Evolutionary conservation across 495 filamentous ascomycete species (phyloP).

Genomic region (Aspergillus sclerotiicarbonarius): DNA sequence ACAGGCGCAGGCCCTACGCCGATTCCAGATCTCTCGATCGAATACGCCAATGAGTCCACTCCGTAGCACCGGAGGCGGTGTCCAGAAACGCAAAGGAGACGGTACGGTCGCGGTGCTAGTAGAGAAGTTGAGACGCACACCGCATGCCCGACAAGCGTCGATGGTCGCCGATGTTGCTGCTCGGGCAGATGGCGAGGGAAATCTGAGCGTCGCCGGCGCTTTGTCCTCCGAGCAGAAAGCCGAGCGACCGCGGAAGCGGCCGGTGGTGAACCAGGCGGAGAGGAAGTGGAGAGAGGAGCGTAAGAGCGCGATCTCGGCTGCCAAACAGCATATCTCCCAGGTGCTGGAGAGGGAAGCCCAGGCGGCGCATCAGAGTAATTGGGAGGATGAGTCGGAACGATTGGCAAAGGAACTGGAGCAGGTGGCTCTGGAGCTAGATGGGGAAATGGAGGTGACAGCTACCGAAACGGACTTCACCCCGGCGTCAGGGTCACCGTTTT

Average conservation of each 20-base stretch:
- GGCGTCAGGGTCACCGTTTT: not conserved
- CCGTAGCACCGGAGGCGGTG: constrained; percentile 27
- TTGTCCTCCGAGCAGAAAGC: constrained; percentile 3
- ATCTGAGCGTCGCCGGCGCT: not conserved
- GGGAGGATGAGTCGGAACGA: constrained; percentile 45
- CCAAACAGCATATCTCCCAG: constrained; percentile 39
- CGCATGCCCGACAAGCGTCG: constrained; percentile 42
- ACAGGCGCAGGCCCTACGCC: constrained; percentile 30
- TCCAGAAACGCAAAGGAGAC: constrained; percentile 40
- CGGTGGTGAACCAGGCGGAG: constrained; percentile 45
- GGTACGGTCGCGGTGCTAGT: constrained; percentile 42
- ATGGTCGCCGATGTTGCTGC: constrained; percentile 36
- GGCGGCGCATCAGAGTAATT: constrained; percentile 31
- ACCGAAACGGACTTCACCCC: constrained; percentile 16
- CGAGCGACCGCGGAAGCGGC: constrained; percentile 36
- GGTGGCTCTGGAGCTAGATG: constrained; percentile 46
- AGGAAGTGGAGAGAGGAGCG: constrained; percentile 43
- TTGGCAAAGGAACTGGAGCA: constrained; percentile 47
- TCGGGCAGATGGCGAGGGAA: constrained; percentile 13
- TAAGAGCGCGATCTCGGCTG: constrained; percentile 35
- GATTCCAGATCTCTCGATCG: constrained; percentile 44
- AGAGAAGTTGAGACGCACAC: constrained; percentile 38
- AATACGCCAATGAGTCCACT: constrained; percentile 27
- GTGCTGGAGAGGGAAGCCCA: constrained; percentile 34
- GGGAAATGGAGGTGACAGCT: constrained; percentile 16